Evolutionary conservation across 768 basidiomycete species (phyloP), one percentile per base, ranked within the genome.

Genomic region (Rossbeevera mucosa): DNA sequence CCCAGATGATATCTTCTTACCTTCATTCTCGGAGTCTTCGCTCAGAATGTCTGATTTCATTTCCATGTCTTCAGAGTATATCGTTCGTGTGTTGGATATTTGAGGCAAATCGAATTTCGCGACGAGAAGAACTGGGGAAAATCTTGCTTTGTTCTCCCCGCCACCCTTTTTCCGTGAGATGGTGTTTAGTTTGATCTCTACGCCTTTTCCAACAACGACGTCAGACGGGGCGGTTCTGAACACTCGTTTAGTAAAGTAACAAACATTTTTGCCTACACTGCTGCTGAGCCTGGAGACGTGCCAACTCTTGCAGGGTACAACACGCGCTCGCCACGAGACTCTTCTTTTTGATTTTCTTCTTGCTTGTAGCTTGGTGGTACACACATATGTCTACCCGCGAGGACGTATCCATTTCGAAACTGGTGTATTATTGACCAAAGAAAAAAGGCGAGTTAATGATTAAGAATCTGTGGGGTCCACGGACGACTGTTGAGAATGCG

Each of bases 331-430:
- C 86, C 0, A 88, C 77, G 4, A 85, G 70, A 33, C 68, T 75
- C 1, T 76, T 74, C 60, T 76, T 82, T 59, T 79, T 82, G 22
- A 70, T 63, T 53, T 82, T 86, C 65, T 82, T 78, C 73, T 86
- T 89, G 62, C 77, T 81, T 41, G 74, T 73, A 0, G 85, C 75
- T 18, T 73, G 75, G 48, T 83, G 74, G 69, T 80, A 86, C 1
- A 89, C 66, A 24, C 76, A 72, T 33, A 88, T 72, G 13, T 80
- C 77, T 30, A 86, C 56, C 20, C 59, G 61, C 0, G 82, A 80
- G 22, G 65, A 61, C 2, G 54, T 46, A 20, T 72, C 62, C 0
- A 65, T 73, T 13, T 77, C 71, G 20, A 68, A 64, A 31, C 84
- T 85, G 8, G 31, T 22, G 7, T n/a, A n/a, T 42, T 14, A 40